A percentile compares a stretch with the other conserved stretches of the same genome.
Conservation (phyloP, 176 grass and related monocot species). For the Zoysia japonica region DNA sequence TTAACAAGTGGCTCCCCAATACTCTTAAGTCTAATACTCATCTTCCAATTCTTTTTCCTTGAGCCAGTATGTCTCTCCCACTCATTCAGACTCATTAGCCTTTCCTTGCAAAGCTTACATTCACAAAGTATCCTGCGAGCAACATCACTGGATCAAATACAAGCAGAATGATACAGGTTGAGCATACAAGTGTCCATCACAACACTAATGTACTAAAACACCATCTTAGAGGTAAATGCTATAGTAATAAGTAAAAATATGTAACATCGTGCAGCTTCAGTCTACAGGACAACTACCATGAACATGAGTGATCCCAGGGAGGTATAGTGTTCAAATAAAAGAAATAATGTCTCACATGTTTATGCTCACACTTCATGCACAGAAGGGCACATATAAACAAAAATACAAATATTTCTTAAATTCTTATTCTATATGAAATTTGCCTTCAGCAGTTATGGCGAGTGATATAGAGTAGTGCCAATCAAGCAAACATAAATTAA, state of each 20-base stretch:
- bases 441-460: background rate
- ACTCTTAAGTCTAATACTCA: constrained; percentile 75
- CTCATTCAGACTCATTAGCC: constrained; percentile 58
- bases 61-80: constrained; percentile 91
- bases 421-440: constrained; percentile 2
- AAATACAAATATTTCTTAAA: constrained; percentile 12
- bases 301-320: background rate
- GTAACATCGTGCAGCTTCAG: background rate
- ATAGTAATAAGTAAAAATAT: background rate
- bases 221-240: background rate
- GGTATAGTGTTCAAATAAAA: constrained; percentile 4
- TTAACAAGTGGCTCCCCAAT: constrained; percentile 58
- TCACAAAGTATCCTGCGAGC: constrained; percentile 62
- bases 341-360: background rate
- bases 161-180: background rate
- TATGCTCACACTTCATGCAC: background rate
- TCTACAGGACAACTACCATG: constrained; percentile 3
- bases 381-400: background rate
- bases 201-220: constrained; percentile 17
- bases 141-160: constrained; percentile 32
- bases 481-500: constrained; percentile 29
- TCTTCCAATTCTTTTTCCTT: constrained; percentile 93
- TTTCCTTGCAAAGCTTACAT: constrained; percentile 74
- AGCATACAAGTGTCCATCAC: constrained; percentile 13
- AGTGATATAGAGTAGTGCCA: background rate